Conservation (phyloP, 2,329 filamentous ascomycete species). For the Ascochyta lentis region DNA sequence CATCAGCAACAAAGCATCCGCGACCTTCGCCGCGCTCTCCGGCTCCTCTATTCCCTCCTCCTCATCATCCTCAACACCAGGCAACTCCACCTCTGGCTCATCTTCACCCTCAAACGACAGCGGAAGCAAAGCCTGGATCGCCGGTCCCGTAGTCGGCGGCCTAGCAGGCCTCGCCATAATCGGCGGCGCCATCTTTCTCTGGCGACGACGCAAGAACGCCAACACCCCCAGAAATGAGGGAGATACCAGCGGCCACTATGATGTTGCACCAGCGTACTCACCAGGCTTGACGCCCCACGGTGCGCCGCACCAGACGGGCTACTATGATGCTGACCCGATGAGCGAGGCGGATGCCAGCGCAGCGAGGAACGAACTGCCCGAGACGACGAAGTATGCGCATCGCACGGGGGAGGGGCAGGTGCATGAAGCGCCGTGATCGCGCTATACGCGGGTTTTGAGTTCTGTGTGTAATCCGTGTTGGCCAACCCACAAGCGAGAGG, state of each 20-base stretch:
- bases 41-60: constrained; percentile 15
- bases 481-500: no score
- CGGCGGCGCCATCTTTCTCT: constrained; percentile 24
- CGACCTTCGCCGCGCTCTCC: constrained; percentile 31
- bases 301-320: constrained; percentile 1
- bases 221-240: constrained; percentile 9
- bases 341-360: constrained; percentile 5
- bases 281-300: neutral
- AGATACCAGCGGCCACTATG: constrained; percentile 6
- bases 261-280: constrained; percentile 12
- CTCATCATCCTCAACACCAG: constrained; percentile 1
- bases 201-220: constrained; percentile 14
- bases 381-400: constrained; percentile 28
- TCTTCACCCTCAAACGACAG: neutral
- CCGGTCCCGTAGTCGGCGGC: constrained; percentile 35
- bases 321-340: constrained; percentile 11
- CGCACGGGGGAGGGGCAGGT: constrained; percentile 1
- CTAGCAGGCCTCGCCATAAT: constrained; percentile 26
- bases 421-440: constrained; percentile 20
- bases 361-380: constrained; percentile 21
- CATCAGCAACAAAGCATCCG: constrained; percentile 22
- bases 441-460: neutral
- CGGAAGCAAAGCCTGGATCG: constrained; percentile 37
- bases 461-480: no score
- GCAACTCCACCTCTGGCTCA: neutral